A percentile compares a stretch with the other conserved stretches of the same genome.
Evolutionary conservation across 257 asterid genomes (phyloP).

Genomic region (Nemophila menziesii): DNA sequence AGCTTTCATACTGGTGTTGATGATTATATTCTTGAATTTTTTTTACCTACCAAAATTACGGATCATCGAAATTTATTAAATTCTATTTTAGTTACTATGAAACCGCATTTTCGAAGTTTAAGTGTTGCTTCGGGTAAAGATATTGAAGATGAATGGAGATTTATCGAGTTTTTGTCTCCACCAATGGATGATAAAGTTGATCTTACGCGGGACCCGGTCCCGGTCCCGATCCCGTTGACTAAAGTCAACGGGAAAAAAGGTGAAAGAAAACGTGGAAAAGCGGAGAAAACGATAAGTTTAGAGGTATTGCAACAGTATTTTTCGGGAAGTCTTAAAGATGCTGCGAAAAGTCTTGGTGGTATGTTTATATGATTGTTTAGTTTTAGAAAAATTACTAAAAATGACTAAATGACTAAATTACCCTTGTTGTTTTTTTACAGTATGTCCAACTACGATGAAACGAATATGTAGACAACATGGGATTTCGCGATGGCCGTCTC

Average conservation of each 20-base stretch:
- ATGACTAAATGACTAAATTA: too few relatives aligned
- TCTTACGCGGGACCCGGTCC: conserved; percentile 24
- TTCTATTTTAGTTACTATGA: conserved; percentile 58
- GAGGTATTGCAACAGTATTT: conserved; percentile 86
- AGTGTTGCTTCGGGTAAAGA: conserved; percentile 79
- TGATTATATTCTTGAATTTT: conserved; percentile 65
- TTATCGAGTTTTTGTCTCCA: conserved; percentile 49
- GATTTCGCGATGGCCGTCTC: conserved; percentile 93
- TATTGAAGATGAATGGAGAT: conserved; percentile 57
- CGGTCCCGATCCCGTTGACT: conserved; percentile 19
- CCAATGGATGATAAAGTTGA: conserved; percentile 34
- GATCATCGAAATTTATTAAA: conserved; percentile 44
- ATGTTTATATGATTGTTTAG: conserved; percentile 13
- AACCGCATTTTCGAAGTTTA: conserved; percentile 63
- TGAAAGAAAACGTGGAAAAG: conserved; percentile 81
- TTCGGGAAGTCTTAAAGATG: conserved; percentile 86
- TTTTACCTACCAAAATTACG: conserved; percentile 40
- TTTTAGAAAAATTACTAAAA: too few relatives aligned
- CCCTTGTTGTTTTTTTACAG: conserved; percentile 25
- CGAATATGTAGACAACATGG: conserved; percentile 93
- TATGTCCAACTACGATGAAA: conserved; percentile 92
- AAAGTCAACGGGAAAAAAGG: conserved; percentile 47
- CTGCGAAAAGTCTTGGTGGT: conserved; percentile 95
- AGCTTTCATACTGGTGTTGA: conserved; percentile 82
- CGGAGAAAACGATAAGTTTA: conserved; percentile 79